Evolutionary conservation across 2,329 filamentous ascomycete genomes (phyloP).

Genomic region (Pestalotiopsis sp.): DNA sequence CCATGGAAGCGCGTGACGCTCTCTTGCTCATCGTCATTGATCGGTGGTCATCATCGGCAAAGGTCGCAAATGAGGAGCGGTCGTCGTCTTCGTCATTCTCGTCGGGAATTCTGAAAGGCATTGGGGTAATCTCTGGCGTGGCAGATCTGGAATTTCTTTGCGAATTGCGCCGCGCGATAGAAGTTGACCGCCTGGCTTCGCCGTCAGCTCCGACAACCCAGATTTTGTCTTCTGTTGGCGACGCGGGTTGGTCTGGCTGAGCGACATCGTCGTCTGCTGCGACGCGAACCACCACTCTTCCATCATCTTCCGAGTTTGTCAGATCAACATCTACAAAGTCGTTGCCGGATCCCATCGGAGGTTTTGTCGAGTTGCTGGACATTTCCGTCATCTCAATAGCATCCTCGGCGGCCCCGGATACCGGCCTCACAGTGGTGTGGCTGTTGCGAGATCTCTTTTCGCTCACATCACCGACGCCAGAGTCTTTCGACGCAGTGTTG

Average conservation of each 20-base stretch:
- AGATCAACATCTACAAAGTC: conserved; percentile 39
- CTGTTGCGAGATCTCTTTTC: conserved; percentile 40
- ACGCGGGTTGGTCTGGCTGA: conserved; percentile 17
- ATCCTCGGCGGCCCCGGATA: conserved; percentile 32
- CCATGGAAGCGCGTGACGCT: conserved; percentile 38
- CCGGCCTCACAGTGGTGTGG: conserved; percentile 34
- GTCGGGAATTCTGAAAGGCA: conserved; percentile 66
- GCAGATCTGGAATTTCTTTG: conserved; percentile 40
- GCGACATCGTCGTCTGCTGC: conserved; percentile 44
- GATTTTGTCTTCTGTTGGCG: conserved; percentile 34
- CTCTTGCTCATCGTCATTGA: conserved; percentile 31
- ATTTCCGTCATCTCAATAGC: conserved; percentile 60
- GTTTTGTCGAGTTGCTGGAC: conserved; percentile 16
- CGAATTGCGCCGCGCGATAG: conserved; percentile 28
- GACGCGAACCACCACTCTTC: conserved; percentile 56
- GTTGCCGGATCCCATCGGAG: conserved; percentile 26
- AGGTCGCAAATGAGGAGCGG: conserved; percentile 70
- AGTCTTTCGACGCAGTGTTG: conserved; percentile 45
- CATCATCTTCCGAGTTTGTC: conserved; percentile 42
- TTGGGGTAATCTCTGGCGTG: conserved; percentile 60
- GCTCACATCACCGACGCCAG: conserved; percentile 52
- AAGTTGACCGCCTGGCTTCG: conserved; percentile 30
- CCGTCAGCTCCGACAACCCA: conserved; percentile 34
- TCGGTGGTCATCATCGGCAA: conserved; percentile 60
- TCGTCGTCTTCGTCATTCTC: conserved; percentile 45